Evolutionary conservation across 2,329 filamentous ascomycete genomes (phyloP).

Genomic region (Epichloe baconii): DNA sequence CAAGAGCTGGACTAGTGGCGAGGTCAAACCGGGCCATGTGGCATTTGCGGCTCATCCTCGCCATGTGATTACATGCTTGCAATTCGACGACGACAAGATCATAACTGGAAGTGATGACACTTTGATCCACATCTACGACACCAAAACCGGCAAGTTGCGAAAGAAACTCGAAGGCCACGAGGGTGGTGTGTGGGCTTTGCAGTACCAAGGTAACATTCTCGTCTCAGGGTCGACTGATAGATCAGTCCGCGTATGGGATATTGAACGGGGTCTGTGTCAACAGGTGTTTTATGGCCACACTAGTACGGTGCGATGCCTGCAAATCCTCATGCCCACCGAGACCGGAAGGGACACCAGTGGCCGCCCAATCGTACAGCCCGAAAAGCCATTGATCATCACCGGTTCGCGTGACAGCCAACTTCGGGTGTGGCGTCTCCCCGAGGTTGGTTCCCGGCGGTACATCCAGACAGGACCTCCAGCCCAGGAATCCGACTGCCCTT

Average conservation of each 20-base stretch:
- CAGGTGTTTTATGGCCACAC: conserved; percentile 97
- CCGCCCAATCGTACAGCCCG: conserved; percentile 73
- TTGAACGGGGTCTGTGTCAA: conserved; percentile 80
- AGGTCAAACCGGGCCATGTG: conserved; percentile 75
- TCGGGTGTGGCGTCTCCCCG: conserved; percentile 85
- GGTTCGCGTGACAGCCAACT: conserved; percentile 91
- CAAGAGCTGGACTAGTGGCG: conserved; percentile 80
- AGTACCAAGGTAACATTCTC: conserved; percentile 88
- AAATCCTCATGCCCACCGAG: conserved; percentile 80
- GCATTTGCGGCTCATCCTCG: conserved; percentile 93
- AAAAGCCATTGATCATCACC: conserved; percentile 91
- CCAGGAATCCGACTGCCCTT: conserved; percentile 73
- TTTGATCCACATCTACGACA: conserved; percentile 95
- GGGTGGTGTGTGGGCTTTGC: conserved; percentile 92
- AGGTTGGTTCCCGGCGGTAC: conserved; percentile 62
- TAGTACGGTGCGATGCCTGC: conserved; percentile 88
- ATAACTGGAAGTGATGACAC: conserved; percentile 96
- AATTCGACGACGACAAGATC: conserved; percentile 97
- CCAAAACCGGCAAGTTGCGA: conserved; percentile 76
- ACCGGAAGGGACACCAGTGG: conserved; percentile 61
- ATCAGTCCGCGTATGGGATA: conserved; percentile 99
- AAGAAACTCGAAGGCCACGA: conserved; percentile 86
- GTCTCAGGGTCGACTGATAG: conserved; percentile 94
- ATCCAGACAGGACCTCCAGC: conserved; percentile 66
- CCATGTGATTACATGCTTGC: conserved; percentile 93